phyloP scores from a whole-genome alignment of 768 basidiomycete genomes.

The Boletus fagicola region DNA sequence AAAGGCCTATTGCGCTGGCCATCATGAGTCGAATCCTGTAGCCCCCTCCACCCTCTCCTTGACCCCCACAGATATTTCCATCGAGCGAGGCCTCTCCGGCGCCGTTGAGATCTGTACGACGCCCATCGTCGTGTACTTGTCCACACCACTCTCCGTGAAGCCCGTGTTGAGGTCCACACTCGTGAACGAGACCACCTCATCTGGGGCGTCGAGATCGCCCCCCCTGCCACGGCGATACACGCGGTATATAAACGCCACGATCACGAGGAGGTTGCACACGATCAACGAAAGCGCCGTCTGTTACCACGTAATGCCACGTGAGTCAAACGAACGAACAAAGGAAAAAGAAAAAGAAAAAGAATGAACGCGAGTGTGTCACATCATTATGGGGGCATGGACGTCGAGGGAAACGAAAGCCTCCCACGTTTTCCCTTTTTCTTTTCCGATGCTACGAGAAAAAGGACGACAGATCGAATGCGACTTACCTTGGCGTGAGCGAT shows the following conservation, averaged over 20 bases:
- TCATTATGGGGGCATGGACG: neutral
- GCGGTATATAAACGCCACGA: slow-evolving; percentile 23
- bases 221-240: slow-evolving; percentile 1
- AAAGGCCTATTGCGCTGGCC: neutral
- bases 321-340: neutral
- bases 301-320: neutral
- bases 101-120: neutral
- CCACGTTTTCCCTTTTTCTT: neutral
- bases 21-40: neutral
- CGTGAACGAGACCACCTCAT: slow-evolving; percentile 10
- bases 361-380: neutral
- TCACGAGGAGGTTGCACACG: slow-evolving; percentile 28
- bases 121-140: neutral
- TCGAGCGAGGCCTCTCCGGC: neutral
- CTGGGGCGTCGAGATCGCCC: slow-evolving; percentile 2
- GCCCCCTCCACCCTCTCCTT: neutral
- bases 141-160: neutral
- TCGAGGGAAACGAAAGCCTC: neutral
- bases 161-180: slow-evolving; percentile 12
- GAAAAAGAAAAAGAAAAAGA: neutral
- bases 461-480: neutral
- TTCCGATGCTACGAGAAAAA: neutral
- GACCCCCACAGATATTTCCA: neutral
- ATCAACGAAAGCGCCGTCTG: slow-evolving; percentile 20
- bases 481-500: slow-evolving; percentile 27